These are phyloP conservation scores for Colletotrichum tropicale DNA, from an alignment of 2,329 filamentous ascomycete genomes.

Conservation along the genomic window DNA sequence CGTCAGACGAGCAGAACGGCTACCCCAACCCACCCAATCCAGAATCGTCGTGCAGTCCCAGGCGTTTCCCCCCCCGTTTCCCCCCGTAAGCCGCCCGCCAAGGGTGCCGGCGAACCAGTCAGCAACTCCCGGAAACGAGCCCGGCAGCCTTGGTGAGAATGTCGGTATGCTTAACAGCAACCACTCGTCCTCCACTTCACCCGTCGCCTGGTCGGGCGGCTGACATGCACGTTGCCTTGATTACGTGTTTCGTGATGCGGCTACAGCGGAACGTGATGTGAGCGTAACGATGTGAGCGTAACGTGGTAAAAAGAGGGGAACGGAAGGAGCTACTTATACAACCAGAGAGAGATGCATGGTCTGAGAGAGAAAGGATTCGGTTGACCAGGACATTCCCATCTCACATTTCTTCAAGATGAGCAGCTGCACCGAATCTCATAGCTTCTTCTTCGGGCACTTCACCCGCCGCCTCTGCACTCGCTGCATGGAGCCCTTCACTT, in stretches of 20 bases:
- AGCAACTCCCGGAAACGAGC: background rate
- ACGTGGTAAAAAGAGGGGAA: background rate
- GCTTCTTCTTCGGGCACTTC: background rate
- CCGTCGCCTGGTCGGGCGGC: background rate
- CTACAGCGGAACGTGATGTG: background rate
- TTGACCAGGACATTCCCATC: background rate
- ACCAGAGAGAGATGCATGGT: no score
- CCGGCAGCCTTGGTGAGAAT: background rate
- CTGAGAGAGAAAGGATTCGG: background rate
- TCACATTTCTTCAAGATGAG: background rate
- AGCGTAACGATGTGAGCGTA: background rate
- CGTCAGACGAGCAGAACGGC: background rate
- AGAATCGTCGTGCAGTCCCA: background rate
- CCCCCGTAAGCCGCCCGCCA: background rate
- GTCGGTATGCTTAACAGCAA: slow-evolving; percentile 17
- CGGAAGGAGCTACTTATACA: background rate
- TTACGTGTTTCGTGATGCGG: background rate
- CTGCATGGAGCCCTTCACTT: slow-evolving; percentile 21
- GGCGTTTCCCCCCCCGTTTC: background rate
- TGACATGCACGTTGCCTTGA: background rate
- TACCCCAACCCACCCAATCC: background rate
- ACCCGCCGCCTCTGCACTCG: slow-evolving; percentile 17
- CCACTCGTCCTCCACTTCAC: background rate
- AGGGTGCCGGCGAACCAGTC: background rate
- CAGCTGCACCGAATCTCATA: background rate